Evolutionary conservation across 768 basidiomycete species (phyloP).

Genomic region (Boletus pseudo-olivaceus): DNA sequence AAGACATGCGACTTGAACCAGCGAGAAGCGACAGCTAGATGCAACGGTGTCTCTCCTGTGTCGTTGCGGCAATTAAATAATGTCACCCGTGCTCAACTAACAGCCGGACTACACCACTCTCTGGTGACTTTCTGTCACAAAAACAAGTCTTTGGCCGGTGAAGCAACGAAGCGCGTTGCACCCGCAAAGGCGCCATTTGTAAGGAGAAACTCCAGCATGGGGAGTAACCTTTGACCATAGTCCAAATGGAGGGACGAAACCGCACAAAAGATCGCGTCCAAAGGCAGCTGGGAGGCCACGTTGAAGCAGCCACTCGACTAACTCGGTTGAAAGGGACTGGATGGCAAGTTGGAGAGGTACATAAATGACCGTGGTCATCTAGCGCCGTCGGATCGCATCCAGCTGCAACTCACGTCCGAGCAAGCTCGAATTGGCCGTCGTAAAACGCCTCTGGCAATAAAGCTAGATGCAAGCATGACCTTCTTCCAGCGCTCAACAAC

Average conservation of each 20-base stretch:
- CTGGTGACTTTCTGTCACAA: not conserved
- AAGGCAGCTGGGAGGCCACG: not conserved
- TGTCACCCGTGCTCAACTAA: not conserved
- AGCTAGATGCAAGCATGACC: not conserved
- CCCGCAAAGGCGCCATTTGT: not conserved
- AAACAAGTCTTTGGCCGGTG: fast-evolving
- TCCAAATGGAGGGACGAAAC: not conserved
- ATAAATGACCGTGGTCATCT: not conserved
- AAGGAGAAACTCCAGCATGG: not conserved
- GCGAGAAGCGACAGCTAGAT: not conserved
- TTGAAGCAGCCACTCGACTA: not conserved
- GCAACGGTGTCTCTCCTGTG: not conserved
- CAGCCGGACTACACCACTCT: too few species aligned
- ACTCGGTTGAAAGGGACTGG: too few species aligned
- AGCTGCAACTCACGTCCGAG: not conserved
- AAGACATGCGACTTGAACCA: not conserved
- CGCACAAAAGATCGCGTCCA: too few species aligned
- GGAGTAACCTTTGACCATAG: too few species aligned
- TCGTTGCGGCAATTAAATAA: not conserved
- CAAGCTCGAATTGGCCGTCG: not conserved
- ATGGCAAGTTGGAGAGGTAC: not conserved
- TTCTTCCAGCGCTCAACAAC: too few species aligned
- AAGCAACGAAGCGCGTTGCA: not conserved
- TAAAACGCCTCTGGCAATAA: not conserved
- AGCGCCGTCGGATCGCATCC: not conserved